Evolutionary conservation across 2,329 filamentous ascomycete genomes (phyloP), one percentile per base, ranked within the genome.

Genomic region (Leptosphaerulina australis): DNA sequence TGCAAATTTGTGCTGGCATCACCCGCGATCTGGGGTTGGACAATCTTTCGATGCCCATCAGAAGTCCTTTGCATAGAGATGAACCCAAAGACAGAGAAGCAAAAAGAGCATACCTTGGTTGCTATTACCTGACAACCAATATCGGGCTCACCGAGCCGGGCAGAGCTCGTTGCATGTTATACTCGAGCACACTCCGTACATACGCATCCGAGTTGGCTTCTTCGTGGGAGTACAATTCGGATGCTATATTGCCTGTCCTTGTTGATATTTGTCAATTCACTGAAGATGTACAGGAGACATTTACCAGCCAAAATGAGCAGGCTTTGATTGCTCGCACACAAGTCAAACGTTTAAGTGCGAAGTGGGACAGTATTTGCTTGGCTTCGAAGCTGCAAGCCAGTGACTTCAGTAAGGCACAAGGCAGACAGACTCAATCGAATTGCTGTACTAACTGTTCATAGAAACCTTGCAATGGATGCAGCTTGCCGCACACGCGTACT

Each of bases 251-350:
- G 9, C 66, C 66, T 5, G 58, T 64, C 2, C 51, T 72, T 12
- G 52, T 70, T 15, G 63, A 71, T 28, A 64, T 62, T 4, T 71
- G 69, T 35, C 66, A 69, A 28, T 70, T 67, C 20, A 66, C 68
- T 56, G 69, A 72, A 52, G 69, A 72, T 31, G 60, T 71, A 5
- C 63, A 71, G 20, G 69, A 71, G 44, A 71, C 69, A 3, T 69
- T 72, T 18, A 40, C 56, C 5, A 55, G 52, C 31, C 59, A 58
- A n/a, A 55, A 58, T 20, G 64, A 66, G 39, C 66, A 66, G 34
- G 66, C 64, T 8, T 51, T 68, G 20, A 60, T 70, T 18, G 66
- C 59, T 6, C 67, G 62, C 38, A 63, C 66, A 21, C 69, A 72
- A 36, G 56, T 69, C 6, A 68, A 68, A 38, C 65, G 69, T 17